Conservation (phyloP, 768 basidiomycete species). For the Lentinula raphanica region DNA sequence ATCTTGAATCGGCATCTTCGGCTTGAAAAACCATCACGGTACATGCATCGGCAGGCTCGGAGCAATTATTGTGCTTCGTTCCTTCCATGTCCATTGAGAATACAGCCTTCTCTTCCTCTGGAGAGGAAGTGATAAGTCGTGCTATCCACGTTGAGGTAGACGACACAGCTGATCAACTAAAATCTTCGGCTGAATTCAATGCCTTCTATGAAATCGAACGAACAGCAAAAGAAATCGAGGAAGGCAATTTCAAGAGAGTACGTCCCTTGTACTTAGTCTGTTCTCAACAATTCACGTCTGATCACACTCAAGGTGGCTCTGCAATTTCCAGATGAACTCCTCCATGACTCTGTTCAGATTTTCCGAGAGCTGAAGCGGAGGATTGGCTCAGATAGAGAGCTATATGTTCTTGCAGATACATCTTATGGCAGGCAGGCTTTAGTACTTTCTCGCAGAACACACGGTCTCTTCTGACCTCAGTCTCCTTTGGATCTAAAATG, state of each 20-base stretch:
- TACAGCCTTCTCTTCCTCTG: constrained; percentile 48
- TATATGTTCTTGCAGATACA: constrained; percentile 94
- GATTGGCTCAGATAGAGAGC: constrained; percentile 44
- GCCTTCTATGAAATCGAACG: constrained; percentile 72
- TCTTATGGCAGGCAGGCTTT: constrained; percentile 82
- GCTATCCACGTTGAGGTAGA: constrained; percentile 43
- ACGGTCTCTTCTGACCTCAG: background rate
- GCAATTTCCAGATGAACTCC: constrained; percentile 93
- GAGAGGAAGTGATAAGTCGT: constrained; percentile 59
- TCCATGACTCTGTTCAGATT: constrained; percentile 82
- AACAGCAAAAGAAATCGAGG: constrained; percentile 55
- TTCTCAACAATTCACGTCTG: background rate
- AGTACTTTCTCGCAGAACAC: background rate
- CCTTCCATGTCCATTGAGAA: constrained; percentile 1
- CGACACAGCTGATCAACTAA: constrained; percentile 24
- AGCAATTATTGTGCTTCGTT: background rate
- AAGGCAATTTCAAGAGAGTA: constrained; percentile 68
- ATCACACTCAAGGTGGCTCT: constrained; percentile 60
- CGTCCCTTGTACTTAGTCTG: constrained; percentile 15
- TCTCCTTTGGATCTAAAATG: background rate
- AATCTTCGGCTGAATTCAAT: constrained; percentile 40
- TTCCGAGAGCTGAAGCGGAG: constrained; percentile 58
- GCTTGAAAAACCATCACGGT: too few species aligned
- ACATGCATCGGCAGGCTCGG: too few species aligned
- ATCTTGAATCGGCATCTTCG: too few species aligned